Percentiles rank a stretch among this genome's conserved stretches.
Conservation (phyloP, 2,329 filamentous ascomycete genomes). For the Trichophyton schoenleinii region DNA sequence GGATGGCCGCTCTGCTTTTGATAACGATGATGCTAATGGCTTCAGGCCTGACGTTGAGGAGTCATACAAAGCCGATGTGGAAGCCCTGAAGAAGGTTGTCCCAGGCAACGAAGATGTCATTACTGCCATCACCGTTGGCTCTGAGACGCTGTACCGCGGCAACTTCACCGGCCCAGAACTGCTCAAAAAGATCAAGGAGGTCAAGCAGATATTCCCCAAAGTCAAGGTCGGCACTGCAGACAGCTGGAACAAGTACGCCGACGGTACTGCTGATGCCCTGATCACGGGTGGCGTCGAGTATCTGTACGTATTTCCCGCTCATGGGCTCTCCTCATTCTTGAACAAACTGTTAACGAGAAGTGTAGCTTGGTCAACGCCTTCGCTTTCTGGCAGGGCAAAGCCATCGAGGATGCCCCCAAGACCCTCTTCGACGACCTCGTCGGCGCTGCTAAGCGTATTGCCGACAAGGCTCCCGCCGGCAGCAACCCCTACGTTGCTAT, state of each 20-base stretch:
- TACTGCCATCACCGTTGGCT: slow-evolving; percentile 58
- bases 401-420: slow-evolving; percentile 44
- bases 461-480: slow-evolving; percentile 42
- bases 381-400: slow-evolving; percentile 58
- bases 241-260: slow-evolving; percentile 59
- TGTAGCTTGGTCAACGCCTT: slow-evolving; percentile 53
- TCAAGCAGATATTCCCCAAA: slow-evolving; percentile 43
- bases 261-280: slow-evolving; percentile 54
- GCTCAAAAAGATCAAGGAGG: slow-evolving; percentile 48
- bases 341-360: neutral
- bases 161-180: slow-evolving; percentile 52
- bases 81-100: slow-evolving; percentile 39
- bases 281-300: slow-evolving; percentile 49
- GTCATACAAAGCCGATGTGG: slow-evolving; percentile 49
- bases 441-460: slow-evolving; percentile 51
- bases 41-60: slow-evolving; percentile 49
- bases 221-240: slow-evolving; percentile 56
- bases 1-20: neutral
- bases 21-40: neutral
- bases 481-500: slow-evolving; percentile 53
- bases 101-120: slow-evolving; percentile 44
- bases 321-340: neutral
- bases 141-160: slow-evolving; percentile 57
- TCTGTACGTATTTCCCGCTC: slow-evolving; percentile 29
- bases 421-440: slow-evolving; percentile 57